Evolutionary conservation across 2,329 filamentous ascomycete genomes (phyloP).

Genomic region (Fusarium cyanostomum): DNA sequence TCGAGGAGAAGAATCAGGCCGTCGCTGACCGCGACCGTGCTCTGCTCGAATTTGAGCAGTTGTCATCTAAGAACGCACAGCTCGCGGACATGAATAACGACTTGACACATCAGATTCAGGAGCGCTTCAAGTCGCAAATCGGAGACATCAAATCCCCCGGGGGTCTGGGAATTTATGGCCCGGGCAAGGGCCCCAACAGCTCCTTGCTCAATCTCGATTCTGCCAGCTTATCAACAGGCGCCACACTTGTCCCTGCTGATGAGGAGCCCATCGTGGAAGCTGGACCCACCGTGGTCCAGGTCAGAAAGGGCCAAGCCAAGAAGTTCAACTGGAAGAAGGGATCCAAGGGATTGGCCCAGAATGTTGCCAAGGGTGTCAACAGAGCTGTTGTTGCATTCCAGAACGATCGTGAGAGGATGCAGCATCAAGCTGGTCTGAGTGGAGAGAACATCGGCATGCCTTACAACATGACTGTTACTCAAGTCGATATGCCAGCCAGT

Average conservation of each 20-base stretch:
- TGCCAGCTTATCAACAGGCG: slow-evolving; percentile 64
- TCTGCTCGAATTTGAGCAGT: slow-evolving; percentile 92
- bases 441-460: slow-evolving; percentile 74
- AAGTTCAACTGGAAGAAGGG: slow-evolving; percentile 99
- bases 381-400: slow-evolving; percentile 83
- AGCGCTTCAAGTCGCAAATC: slow-evolving; percentile 85
- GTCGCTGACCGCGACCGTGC: slow-evolving; percentile 90
- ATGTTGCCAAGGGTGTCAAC: slow-evolving; percentile 92
- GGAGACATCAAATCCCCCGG: slow-evolving; percentile 60
- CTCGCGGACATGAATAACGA: slow-evolving; percentile 96
- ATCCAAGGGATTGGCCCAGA: slow-evolving; percentile 91
- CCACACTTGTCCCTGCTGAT: slow-evolving; percentile 68
- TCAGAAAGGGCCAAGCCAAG: slow-evolving; percentile 91
- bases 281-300: slow-evolving; percentile 93
- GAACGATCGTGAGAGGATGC: slow-evolving; percentile 65
- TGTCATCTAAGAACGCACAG: slow-evolving; percentile 94
- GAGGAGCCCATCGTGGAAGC: slow-evolving; percentile 74
- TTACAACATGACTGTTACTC: slow-evolving; percentile 73
- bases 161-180: slow-evolving; percentile 66
- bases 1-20: slow-evolving; percentile 85
- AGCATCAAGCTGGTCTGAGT: slow-evolving; percentile 62
- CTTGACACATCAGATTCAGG: slow-evolving; percentile 92
- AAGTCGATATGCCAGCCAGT: slow-evolving; percentile 59
- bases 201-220: slow-evolving; percentile 62
- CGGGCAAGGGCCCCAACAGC: slow-evolving; percentile 60